Base-by-base conservation (phyloP, 2,329 filamentous ascomycete genomes). In the Talaromyces sp. region DNA sequence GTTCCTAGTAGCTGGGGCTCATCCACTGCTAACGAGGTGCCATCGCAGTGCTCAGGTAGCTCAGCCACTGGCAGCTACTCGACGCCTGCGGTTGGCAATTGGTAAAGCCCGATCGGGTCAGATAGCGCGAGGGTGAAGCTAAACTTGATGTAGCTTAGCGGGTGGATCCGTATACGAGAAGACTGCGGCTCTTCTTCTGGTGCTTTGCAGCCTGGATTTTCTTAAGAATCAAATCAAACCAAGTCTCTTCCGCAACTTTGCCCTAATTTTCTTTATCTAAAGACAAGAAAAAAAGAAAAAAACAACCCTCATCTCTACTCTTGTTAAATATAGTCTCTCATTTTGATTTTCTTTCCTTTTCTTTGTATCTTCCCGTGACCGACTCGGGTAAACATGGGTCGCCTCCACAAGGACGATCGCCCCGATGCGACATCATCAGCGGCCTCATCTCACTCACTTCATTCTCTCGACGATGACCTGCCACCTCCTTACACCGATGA, bases 401-500 rank as follows among this genome's bases (percentile, higher is more conserved):
- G 36, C 35, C 33, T 29, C 43, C 29, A 35, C 32, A 47, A 37
- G 19, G 40, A 39, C 33, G 51, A 53, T 45, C 46, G 49, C 30
- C 47, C 44, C 17, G 55, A 56, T 33, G 50, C 27, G 14, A 49
- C 52, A 22, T 54, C 55, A 36, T n/a, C n/a, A n/a, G n/a, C n/a
- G n/a, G n/a, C n/a, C n/a, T 61, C 61, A 4, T 57, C 60, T 14
- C 52, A 52, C 46, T 62, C 62, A 4, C 56, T 63, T 16, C 60
- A 57, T 44, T 55, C 58, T 20, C 40, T 61, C 30, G 51, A 55
- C 33, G 49, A 56, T 19, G 58, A 61, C n/a, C 54, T 57, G 24
- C 62, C 60, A 8, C 62, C 62, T 44, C 62, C 62, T 29, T 64
- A 64, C 39, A 52, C 58, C 40, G 62, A 64, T 16, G 60, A 62